These are phyloP conservation scores for Leccinum subgranulosum DNA, from an alignment of 768 basidiomycete genomes.

Conservation along the genomic window DNA sequence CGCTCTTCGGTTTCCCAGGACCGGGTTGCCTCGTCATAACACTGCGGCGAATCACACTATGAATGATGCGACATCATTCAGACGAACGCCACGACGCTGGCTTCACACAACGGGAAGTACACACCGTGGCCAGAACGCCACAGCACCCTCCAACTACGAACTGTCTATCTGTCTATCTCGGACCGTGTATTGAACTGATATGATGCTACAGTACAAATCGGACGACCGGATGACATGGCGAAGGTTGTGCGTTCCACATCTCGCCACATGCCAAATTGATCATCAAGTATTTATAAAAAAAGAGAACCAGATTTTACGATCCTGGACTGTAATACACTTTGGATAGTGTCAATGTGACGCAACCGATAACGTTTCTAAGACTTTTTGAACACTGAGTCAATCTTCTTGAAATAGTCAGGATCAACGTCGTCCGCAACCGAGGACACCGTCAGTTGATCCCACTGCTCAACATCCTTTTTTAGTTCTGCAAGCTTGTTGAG, in stretches of 20 bases:
- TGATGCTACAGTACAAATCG: too few species aligned
- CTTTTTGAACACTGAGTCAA: background rate
- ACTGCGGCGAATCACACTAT: too few species aligned
- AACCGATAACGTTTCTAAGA: background rate
- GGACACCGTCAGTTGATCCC: slow-evolving; percentile 12
- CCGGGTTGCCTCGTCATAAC: too few species aligned
- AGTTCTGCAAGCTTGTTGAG: slow-evolving; percentile 16
- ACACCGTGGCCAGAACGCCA: too few species aligned
- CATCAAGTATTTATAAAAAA: background rate
- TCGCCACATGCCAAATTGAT: background rate
- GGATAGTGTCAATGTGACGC: background rate
- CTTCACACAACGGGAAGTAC: too few species aligned
- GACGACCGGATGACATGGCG: too few species aligned
- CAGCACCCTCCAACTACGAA: too few species aligned
- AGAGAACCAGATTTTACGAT: background rate
- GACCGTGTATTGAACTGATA: too few species aligned
- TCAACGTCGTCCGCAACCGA: slow-evolving; percentile 22
- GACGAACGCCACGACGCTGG: too few species aligned
- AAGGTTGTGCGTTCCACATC: background rate
- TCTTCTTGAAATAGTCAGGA: slow-evolving; percentile 11
- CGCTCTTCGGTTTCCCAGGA: too few species aligned
- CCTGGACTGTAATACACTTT: background rate
- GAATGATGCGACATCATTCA: too few species aligned
- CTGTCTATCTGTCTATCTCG: too few species aligned
- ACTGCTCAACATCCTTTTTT: slow-evolving; percentile 14